A percentile compares a stretch with the other conserved stretches of the same genome.
Evolutionary conservation across 176 grass and related monocot species (phyloP).

Genomic region (Coix lacrymajobi): DNA sequence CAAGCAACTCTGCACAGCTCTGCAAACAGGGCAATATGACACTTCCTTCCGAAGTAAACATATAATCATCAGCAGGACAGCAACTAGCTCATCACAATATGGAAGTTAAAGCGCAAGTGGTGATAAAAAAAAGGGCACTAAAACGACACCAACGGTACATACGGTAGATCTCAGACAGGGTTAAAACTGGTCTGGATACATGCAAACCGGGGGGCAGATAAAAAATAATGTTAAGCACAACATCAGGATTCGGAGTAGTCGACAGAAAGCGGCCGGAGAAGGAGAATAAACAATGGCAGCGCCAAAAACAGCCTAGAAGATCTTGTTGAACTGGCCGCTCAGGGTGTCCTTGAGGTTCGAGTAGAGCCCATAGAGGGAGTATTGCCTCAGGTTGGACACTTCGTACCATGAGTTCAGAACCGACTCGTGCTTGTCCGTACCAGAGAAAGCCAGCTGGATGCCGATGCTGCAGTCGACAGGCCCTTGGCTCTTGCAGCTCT

Average conservation of each 20-base stretch:
- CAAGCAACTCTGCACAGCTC: background rate
- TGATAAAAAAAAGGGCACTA: background rate
- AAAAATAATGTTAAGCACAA: slow-evolving; percentile 5
- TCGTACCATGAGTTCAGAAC: slow-evolving; percentile 99
- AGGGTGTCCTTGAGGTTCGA: slow-evolving; percentile 75
- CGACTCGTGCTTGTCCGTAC: slow-evolving; percentile 80
- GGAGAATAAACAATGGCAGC: slow-evolving; percentile 24
- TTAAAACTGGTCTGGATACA: slow-evolving; percentile 18
- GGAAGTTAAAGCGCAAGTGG: background rate
- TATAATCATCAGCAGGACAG: background rate
- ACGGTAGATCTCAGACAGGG: slow-evolving; percentile 20
- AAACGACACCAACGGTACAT: background rate
- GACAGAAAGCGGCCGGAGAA: background rate
- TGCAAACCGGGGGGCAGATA: background rate
- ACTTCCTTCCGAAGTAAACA: background rate
- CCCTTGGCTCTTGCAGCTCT: slow-evolving; percentile 74
- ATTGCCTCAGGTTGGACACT: slow-evolving; percentile 84
- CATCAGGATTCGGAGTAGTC: background rate
- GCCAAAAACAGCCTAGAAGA: slow-evolving; percentile 50
- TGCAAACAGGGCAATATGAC: background rate
- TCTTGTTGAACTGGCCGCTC: slow-evolving; percentile 66
- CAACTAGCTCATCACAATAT: background rate
- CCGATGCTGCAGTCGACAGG: slow-evolving; percentile 86
- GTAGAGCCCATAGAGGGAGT: slow-evolving; percentile 84
- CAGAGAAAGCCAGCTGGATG: slow-evolving; percentile 92